Conservation (phyloP, 768 basidiomycete genomes). For the Lentinula sp. region DNA sequence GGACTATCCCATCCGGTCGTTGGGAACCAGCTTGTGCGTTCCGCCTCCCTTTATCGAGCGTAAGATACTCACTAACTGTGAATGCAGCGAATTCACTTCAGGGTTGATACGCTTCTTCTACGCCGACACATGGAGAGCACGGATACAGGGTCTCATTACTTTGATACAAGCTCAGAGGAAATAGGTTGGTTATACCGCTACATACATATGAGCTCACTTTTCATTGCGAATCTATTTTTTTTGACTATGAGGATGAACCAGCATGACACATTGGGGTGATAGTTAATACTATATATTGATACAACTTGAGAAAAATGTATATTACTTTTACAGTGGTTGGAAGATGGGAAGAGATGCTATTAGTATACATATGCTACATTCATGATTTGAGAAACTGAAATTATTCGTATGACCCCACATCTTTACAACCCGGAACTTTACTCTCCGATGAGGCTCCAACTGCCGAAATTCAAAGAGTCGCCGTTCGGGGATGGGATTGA, state of each 20-base stretch:
- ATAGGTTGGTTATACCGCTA: too few species aligned
- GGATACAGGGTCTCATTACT: conserved; percentile 35
- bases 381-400: too few species aligned
- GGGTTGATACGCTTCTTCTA: conserved; percentile 47
- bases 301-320: not conserved
- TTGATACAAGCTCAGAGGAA: conserved; percentile 31
- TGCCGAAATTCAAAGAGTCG: not conserved
- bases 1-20: conserved; percentile 79
- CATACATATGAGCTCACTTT: not conserved
- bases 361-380: not conserved
- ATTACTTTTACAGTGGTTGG: not conserved
- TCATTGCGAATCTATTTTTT: not conserved
- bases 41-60: not conserved
- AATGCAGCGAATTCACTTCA: conserved; percentile 42
- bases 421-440: not conserved
- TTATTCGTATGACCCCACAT: too few species aligned
- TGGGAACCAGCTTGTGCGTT: conserved; percentile 69
- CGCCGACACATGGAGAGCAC: conserved; percentile 44
- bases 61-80: not conserved
- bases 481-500: not conserved
- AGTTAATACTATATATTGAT: not conserved
- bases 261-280: not conserved
- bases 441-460: not conserved
- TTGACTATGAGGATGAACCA: not conserved
- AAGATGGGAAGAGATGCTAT: not conserved